Conservation (phyloP, 83 land plant genomes). For the Diphasiastrum complanatum region DNA sequence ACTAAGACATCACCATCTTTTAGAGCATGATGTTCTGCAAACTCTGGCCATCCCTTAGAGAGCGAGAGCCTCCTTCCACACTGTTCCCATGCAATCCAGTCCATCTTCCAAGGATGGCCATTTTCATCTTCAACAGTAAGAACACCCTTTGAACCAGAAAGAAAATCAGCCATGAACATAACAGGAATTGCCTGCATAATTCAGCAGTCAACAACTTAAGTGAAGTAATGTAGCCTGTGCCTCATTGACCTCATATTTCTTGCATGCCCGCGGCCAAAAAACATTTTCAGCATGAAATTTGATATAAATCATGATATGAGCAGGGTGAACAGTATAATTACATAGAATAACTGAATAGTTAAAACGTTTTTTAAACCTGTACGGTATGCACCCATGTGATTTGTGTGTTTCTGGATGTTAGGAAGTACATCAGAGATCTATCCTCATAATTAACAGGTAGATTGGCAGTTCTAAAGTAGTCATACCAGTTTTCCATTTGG, state of each 20-base stretch:
- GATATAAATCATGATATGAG: neutral
- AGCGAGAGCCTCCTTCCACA: conserved; percentile 28
- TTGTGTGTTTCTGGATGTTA: too few species aligned
- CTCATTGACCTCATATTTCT: too few species aligned
- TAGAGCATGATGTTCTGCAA: conserved; percentile 18
- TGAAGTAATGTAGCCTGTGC: neutral
- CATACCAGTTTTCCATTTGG: conserved; percentile 25
- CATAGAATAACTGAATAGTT: neutral
- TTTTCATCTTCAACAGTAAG: conserved; percentile 19
- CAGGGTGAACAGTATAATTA: neutral
- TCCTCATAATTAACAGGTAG: too few species aligned
- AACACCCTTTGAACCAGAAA: conserved; percentile 19
- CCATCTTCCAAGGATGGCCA: conserved; percentile 14
- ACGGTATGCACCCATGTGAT: too few species aligned
- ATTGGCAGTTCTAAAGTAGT: too few species aligned
- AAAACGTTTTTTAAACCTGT: too few species aligned
- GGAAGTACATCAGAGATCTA: too few species aligned
- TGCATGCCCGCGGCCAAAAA: too few species aligned
- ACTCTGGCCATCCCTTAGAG: conserved; percentile 25
- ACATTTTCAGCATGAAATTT: neutral
- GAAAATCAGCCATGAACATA: conserved; percentile 24
- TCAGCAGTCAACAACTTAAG: neutral
- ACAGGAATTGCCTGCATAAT: conserved; percentile 23
- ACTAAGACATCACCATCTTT: conserved; percentile 27
- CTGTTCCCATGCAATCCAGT: conserved; percentile 23